Conservation (phyloP, 2,329 filamentous ascomycete genomes). For the Colletotrichum falcatum region DNA sequence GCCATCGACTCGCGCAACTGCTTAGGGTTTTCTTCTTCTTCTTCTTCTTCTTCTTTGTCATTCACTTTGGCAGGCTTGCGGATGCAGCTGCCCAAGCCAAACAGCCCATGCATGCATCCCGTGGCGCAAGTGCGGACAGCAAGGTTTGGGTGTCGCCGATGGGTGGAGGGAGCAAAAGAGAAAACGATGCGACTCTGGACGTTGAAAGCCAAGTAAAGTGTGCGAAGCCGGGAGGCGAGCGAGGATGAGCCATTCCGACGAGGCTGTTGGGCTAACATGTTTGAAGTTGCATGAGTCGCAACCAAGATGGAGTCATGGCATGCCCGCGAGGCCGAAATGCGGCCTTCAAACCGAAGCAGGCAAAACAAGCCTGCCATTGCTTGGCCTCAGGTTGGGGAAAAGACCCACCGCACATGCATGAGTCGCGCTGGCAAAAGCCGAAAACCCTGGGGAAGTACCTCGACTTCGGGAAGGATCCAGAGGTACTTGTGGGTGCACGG, state of each 20-base stretch:
- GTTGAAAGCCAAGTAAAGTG: too few species aligned
- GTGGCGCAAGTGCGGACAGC: not conserved
- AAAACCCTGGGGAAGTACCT: constrained; percentile 30
- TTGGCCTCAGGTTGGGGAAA: constrained; percentile 20
- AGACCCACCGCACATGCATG: constrained; percentile 33
- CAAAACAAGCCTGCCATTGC: constrained; percentile 6
- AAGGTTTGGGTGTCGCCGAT: constrained; percentile 12
- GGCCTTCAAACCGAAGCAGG: constrained; percentile 17
- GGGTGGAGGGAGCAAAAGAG: not conserved
- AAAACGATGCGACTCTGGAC: not conserved
- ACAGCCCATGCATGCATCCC: not conserved
- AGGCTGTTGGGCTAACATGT: constrained; percentile 33
- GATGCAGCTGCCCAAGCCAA: constrained; percentile 8
- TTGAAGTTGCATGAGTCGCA: constrained; percentile 40
- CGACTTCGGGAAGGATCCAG: constrained; percentile 24
- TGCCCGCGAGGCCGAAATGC: constrained; percentile 34
- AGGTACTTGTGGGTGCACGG: constrained; percentile 30
- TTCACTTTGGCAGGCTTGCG: not conserved
- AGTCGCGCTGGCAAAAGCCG: constrained; percentile 27
- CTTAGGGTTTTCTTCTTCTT: not conserved
- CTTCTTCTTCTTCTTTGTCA: not conserved
- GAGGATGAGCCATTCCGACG: constrained; percentile 4
- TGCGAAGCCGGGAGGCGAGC: constrained; percentile 13
- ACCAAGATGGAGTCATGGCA: constrained; percentile 26
- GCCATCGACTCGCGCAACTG: constrained; percentile 8